Conservation (phyloP, 768 basidiomycete genomes). For the Mycena epipterygia region DNA sequence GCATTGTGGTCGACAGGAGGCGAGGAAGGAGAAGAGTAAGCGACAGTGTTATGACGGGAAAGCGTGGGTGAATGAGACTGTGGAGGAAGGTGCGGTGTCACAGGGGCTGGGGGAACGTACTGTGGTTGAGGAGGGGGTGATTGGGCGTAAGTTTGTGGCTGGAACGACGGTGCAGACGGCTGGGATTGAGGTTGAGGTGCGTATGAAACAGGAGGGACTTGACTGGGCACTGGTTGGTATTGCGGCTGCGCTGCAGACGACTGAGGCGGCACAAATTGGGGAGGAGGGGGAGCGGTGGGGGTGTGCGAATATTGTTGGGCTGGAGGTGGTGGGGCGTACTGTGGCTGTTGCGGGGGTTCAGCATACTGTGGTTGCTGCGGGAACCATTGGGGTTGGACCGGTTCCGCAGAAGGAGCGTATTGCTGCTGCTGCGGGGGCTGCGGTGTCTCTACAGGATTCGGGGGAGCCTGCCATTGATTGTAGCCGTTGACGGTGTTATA, state of each 20-base stretch:
- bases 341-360: slow-evolving; percentile 44
- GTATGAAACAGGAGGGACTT: slow-evolving; percentile 42
- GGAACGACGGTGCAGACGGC: slow-evolving; percentile 36
- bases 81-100: slow-evolving; percentile 21
- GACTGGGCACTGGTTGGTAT: slow-evolving; percentile 42
- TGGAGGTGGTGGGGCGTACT: slow-evolving; percentile 44
- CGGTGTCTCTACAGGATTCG: slow-evolving; percentile 34
- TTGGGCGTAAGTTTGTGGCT: slow-evolving; percentile 40
- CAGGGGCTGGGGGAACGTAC: slow-evolving; percentile 28
- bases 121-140: slow-evolving; percentile 44
- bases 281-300: slow-evolving; percentile 32
- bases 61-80: slow-evolving; percentile 30
- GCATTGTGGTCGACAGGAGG: slow-evolving; percentile 27
- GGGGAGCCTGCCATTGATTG: slow-evolving; percentile 51
- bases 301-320: slow-evolving; percentile 37
- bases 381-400: slow-evolving; percentile 31
- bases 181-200: slow-evolving; percentile 40
- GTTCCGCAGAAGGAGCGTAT: slow-evolving; percentile 26
- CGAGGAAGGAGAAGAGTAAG: slow-evolving; percentile 21
- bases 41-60: slow-evolving; percentile 46
- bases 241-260: slow-evolving; percentile 33
- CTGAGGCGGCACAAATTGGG: slow-evolving; percentile 33
- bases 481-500: slow-evolving; percentile 46
- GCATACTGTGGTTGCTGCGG: slow-evolving; percentile 45
- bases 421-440: slow-evolving; percentile 38